Base-by-base conservation (phyloP, 495 filamentous ascomycete species). In the Neurospora pannonica region DNA sequence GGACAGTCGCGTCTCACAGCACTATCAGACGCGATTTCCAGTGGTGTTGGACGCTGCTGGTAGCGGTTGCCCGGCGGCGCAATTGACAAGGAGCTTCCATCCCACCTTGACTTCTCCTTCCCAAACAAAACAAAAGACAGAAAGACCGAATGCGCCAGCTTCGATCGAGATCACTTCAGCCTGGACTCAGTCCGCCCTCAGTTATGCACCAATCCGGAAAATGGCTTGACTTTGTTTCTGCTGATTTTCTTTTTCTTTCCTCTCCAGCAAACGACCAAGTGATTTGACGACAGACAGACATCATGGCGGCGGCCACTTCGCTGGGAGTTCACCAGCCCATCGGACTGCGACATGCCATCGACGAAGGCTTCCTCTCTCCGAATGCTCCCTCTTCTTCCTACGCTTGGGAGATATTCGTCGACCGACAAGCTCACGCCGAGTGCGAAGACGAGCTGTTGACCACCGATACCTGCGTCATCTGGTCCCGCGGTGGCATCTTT, bases 241-340 rank as follows among this genome's bases (percentile, higher is more conserved):
- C 10, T 62, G 39, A 21, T 24, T 31, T 42, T 36, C 34, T 38
- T 0, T 28, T 70, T 37, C 28, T 34, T 38, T 71, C 24, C 60
- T 40, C 21, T n/a, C 42, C 31, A 28, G 34, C 71, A 24, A 43
- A 13, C 34, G 19, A 28, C 38, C 70, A 21, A 13, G 21, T 21
- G 34, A 37, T 71, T 71, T 37, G 11, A 31, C 42, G 38, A 70
- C n/a, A 38, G 38, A 37, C 48, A 37, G 36, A 17, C 69, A 83
- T 46, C 74, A 98, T 99, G 96, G 94, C 95, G 74, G 89, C 93
- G 74, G 90, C 96, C 79, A 90, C 89, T 73, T 97, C 94, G 60
- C 88, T 98, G 73, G 96, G 96, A 77, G 85, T 97, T 76, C 95
- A 97, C 83, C 89, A 91, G 79, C 95, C 96, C 74, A 87, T 92